Base-by-base conservation (phyloP, 257 asterid species). In the Primulina tabacum region DNA sequence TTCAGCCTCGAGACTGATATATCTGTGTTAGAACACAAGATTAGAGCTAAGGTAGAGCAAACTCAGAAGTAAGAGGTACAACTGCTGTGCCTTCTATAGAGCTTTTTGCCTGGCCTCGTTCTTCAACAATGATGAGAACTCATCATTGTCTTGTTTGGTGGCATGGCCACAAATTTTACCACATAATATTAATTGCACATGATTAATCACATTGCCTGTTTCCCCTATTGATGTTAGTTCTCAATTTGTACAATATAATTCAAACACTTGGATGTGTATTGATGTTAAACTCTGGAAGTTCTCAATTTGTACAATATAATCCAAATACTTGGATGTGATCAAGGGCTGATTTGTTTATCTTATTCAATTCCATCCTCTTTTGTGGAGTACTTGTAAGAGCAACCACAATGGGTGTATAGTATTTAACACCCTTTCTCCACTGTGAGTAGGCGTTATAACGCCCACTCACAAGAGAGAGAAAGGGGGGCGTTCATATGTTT, bases 1-100 rank as follows among this genome's bases (percentile, higher is more conserved):
- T 92, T 92, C 75, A 81, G 75, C 76, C 89, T 92, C 7, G 98
- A 89, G 78, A 88, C 96, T 0, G 96, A 92, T 77, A 82, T 89
- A 33, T 92, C 98, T 0, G 89, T 88, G 50, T 74, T 89, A 82
- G 98, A 92, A 74, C 94, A 92, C 85, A 92, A 92, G 80, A 84
- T 92, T 68, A 87, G 94, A 53, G 92, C 96, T 0, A 92, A 92
- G 82, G 88, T 92, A 53, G 98, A 92, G 80, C 96, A 89, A 81
- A 66, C 70, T 67, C 96, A 90, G 85, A 85, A 81, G 65, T 90
- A 77, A 82, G 75, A 72, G 65, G 20, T 53, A 2, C 30, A 28
- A 26, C 63, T 18, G 69, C 24, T 55, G 57, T 61, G 57, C 21
- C 37, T 66, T 20, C 43, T 16, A 24, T 18, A 30, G 65, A 34